phyloP scores from a whole-genome alignment of 176 grass and related monocot species.

The Triticum aestivum region IWGSC_CS_RefSeq_v2.1 NC_057807.1:615813408-615813907 shows the following conservation, averaged over 20 bases:
- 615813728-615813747: not conserved
- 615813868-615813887: not conserved
- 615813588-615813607: not conserved
- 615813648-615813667: not conserved
- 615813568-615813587: not conserved
- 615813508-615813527: not conserved
- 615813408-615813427: conserved; percentile 40
- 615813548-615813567: not conserved
- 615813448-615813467: conserved; percentile 20
- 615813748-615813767: not conserved
- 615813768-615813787: not conserved
- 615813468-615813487: not conserved
- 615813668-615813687: conserved; percentile 1
- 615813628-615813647: not conserved
- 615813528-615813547: not conserved
- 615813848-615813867: not conserved
- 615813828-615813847: not conserved
- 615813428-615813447: conserved; percentile 29
- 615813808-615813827: not conserved
- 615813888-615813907: not conserved
- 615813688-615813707: not conserved
- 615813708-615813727: not conserved
- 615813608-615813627: not conserved
- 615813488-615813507: not conserved
- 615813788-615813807: not conserved